phyloP scores from a whole-genome alignment of 768 basidiomycete genomes.

The Kwoniella sp. region DNA sequence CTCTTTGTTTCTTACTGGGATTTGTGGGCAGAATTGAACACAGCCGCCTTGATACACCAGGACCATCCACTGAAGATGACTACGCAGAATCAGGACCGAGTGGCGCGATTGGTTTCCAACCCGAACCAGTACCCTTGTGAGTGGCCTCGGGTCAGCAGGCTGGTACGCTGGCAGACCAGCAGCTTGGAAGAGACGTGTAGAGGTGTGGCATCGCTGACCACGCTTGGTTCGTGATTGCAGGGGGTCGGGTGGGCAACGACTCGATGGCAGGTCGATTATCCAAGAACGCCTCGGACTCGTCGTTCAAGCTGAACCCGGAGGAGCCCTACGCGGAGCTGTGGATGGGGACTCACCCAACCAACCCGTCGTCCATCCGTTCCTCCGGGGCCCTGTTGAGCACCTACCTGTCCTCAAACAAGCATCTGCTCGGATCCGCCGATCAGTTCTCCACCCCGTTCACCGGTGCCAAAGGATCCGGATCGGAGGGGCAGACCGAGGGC shows the following conservation, averaged over 20 bases:
- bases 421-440: constrained; percentile 24
- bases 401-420: constrained; percentile 15
- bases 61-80: too few relatives aligned
- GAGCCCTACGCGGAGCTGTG: constrained; percentile 42
- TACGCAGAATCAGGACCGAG: too few relatives aligned
- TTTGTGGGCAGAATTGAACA: too few relatives aligned
- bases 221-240: neutral
- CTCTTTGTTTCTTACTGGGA: too few relatives aligned
- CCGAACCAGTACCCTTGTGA: constrained; percentile 12
- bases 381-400: constrained; percentile 10
- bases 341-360: constrained; percentile 45
- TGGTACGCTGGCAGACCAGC: neutral
- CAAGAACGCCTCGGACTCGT: constrained; percentile 21
- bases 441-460: constrained; percentile 17
- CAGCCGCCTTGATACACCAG: too few relatives aligned
- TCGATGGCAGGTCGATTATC: constrained; percentile 27
- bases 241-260: constrained; percentile 38
- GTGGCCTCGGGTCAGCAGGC: neutral
- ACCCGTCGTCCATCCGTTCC: constrained; percentile 28
- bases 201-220: neutral
- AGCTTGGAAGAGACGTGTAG: neutral
- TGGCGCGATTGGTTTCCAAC: neutral
- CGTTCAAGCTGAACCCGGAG: constrained; percentile 22
- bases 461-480: constrained; percentile 13
- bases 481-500: constrained; percentile 17